Conservation (phyloP, 495 filamentous ascomycete genomes). For the Neurospora africana region DNA sequence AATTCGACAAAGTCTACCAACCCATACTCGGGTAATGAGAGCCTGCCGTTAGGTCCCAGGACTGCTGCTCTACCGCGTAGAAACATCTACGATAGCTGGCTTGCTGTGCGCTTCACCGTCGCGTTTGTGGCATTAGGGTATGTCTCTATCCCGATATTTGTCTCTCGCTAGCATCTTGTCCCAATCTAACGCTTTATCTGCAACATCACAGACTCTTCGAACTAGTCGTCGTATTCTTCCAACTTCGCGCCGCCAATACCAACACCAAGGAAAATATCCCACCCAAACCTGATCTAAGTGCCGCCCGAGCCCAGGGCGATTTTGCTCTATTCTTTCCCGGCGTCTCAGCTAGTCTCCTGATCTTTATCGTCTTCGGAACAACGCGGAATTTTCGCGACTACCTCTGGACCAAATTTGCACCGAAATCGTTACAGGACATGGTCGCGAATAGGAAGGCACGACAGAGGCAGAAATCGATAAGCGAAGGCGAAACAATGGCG, state of each 20-base stretch:
- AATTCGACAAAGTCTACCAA: conserved; percentile 8
- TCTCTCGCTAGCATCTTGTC: neutral
- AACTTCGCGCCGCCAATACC: conserved; percentile 25
- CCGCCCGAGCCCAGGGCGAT: conserved; percentile 25
- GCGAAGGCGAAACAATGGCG: neutral
- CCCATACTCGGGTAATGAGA: neutral
- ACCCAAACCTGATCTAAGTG: conserved; percentile 24
- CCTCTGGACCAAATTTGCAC: conserved; percentile 7
- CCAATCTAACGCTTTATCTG: neutral
- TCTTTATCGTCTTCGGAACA: conserved; percentile 34
- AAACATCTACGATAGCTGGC: conserved; percentile 38
- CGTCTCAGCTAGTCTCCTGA: conserved; percentile 27
- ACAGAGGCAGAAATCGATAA: neutral
- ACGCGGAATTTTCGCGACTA: conserved; percentile 27
- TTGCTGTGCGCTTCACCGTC: conserved; percentile 35
- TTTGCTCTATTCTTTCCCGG: conserved; percentile 35
- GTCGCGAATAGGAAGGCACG: neutral
- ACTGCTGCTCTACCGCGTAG: neutral
- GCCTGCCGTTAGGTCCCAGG: conserved; percentile 1
- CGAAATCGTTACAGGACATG: conserved; percentile 2
- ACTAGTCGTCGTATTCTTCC: conserved; percentile 30
- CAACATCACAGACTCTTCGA: conserved; percentile 23
- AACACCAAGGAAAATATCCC: conserved; percentile 25
- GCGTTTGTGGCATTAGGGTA: conserved; percentile 34
- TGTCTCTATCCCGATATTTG: neutral